phyloP scores from a whole-genome alignment of 768 basidiomycete species.

The Termitomyces sp. region DNA sequence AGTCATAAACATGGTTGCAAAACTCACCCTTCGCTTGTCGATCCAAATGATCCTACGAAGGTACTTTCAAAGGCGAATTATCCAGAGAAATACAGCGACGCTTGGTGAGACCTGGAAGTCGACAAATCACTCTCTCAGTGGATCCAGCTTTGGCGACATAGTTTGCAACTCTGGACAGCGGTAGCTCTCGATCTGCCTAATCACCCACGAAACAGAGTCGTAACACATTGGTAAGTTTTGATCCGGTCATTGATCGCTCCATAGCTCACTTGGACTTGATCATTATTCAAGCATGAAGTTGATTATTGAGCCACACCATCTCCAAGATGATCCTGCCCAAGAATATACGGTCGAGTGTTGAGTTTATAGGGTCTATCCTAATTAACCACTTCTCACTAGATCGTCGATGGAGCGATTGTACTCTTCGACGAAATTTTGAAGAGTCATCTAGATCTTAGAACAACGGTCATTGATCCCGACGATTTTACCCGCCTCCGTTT shows the following conservation, averaged over 20 bases:
- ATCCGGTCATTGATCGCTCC: no score
- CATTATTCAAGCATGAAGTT: constrained; percentile 1
- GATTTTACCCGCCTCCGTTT: constrained; percentile 12
- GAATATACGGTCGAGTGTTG: constrained; percentile 5
- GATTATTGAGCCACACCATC: constrained; percentile 5
- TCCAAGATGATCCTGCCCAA: constrained; percentile 4
- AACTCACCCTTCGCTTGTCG: constrained; percentile 9
- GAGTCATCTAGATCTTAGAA: constrained; percentile 1
- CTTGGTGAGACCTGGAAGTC: constrained; percentile 13
- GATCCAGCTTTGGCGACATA: constrained; percentile 11
- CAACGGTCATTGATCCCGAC: constrained; percentile 12
- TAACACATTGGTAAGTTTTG: constrained; percentile 13
- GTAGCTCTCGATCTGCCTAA: constrained; percentile 14
- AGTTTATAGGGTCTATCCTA: neutral
- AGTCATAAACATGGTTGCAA: constrained; percentile 14
- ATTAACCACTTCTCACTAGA: neutral
- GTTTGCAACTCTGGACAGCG: constrained; percentile 8
- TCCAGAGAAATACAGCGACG: constrained; percentile 6
- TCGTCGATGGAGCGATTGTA: constrained; percentile 6
- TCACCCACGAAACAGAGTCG: constrained; percentile 12
- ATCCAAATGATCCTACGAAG: constrained; percentile 2
- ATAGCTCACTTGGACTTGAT: neutral
- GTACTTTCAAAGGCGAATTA: neutral
- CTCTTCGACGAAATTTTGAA: constrained; percentile 1
- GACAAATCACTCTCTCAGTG: constrained; percentile 10